These are phyloP conservation scores for Aureoboletus auriporus DNA, from an alignment of 768 basidiomycete genomes.

Conservation along the genomic window DNA sequence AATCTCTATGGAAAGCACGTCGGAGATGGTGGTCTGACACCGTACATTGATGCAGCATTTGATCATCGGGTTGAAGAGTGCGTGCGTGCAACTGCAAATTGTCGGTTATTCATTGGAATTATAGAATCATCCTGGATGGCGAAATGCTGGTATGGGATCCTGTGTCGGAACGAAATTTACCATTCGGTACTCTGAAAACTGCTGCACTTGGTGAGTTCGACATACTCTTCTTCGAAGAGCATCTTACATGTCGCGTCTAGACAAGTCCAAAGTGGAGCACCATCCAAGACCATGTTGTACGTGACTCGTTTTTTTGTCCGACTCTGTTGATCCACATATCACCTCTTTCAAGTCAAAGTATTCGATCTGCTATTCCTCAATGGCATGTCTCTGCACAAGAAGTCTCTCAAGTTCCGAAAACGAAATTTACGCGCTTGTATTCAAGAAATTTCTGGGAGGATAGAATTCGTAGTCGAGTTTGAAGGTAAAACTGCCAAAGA, in stretches of 20 bases:
- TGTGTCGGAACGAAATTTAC: conserved; percentile 76
- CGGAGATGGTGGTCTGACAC: conserved; percentile 84
- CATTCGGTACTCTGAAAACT: conserved; percentile 92
- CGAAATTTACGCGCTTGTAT: conserved; percentile 68
- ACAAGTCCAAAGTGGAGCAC: conserved; percentile 64
- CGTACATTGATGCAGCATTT: conserved; percentile 75
- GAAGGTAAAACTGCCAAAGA: conserved; percentile 79
- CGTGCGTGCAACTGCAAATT: conserved; percentile 22
- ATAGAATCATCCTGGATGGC: conserved; percentile 89
- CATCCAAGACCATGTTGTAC: conserved; percentile 89
- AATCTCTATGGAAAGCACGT: conserved; percentile 87
- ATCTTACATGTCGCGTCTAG: conserved; percentile 32
- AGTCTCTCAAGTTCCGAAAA: conserved; percentile 72
- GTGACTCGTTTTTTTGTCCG: conserved; percentile 23
- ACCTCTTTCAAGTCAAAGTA: conserved; percentile 74
- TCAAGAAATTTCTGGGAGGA: conserved; percentile 65
- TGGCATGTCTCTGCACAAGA: conserved; percentile 70
- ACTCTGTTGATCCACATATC: background rate
- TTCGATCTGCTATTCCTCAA: conserved; percentile 93
- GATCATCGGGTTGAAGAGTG: conserved; percentile 77
- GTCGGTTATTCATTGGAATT: conserved; percentile 5
- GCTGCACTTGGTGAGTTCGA: conserved; percentile 69
- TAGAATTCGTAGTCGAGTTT: conserved; percentile 74
- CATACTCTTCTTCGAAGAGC: background rate
- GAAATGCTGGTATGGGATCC: conserved; percentile 99